These are phyloP conservation scores for Gossypium schwendimanii DNA, from an alignment of 441 rosid species.

Conservation along the genomic window DNA sequence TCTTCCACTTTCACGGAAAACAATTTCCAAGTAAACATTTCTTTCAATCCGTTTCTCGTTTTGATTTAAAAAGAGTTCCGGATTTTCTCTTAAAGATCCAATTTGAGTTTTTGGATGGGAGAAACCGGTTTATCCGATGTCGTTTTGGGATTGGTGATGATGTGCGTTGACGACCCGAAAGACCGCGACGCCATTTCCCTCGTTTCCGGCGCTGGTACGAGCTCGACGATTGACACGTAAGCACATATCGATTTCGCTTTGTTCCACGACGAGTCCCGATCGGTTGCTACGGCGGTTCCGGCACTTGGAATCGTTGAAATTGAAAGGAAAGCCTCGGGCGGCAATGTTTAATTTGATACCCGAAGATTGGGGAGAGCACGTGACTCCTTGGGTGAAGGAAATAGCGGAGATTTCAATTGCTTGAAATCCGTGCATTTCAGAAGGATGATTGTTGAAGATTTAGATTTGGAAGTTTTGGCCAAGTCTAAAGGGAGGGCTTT, in stretches of 20 bases:
- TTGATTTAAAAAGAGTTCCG: too few species aligned
- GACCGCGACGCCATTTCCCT: conserved; percentile 63
- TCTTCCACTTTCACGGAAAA: too few species aligned
- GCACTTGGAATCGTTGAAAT: conserved; percentile 62
- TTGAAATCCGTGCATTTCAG: conserved; percentile 64
- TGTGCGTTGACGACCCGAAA: too few species aligned
- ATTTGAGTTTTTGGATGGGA: too few species aligned
- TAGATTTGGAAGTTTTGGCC: conserved; percentile 65
- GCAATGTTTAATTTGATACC: conserved; percentile 84
- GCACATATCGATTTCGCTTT: conserved; percentile 73
- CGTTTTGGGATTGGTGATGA: too few species aligned
- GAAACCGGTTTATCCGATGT: too few species aligned
- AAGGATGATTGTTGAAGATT: conserved; percentile 69
- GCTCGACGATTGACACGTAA: conserved; percentile 70
- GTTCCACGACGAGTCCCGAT: conserved; percentile 66
- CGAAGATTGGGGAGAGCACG: conserved; percentile 78
- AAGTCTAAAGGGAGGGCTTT: conserved; percentile 35
- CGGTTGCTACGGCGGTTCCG: conserved; percentile 49
- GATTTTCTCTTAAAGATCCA: too few species aligned
- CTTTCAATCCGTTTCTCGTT: too few species aligned
- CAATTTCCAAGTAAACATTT: too few species aligned
- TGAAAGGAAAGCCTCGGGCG: conserved; percentile 81
- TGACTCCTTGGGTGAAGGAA: conserved; percentile 62
- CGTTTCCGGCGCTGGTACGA: conserved; percentile 68
- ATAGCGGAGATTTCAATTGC: conserved; percentile 36